Evolutionary conservation across 805 yeast species (phyloP).

Genomic region (Torulaspora indica): DNA sequence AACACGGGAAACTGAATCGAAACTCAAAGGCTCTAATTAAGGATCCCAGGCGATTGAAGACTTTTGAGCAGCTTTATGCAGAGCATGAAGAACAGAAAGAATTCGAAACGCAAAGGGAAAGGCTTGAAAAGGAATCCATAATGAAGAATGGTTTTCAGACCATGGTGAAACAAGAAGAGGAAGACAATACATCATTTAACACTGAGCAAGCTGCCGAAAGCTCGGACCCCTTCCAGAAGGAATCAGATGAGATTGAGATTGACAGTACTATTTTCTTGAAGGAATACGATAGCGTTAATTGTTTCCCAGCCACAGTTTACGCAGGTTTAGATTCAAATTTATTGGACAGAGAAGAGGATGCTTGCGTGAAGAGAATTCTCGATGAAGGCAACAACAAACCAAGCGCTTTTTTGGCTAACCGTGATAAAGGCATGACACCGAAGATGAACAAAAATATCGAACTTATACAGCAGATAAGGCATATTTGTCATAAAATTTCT

Average conservation of each 20-base stretch:
- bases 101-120: conserved; percentile 26
- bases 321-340: conserved; percentile 48
- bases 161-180: conserved; percentile 35
- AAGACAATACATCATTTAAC: conserved; percentile 13
- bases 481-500: conserved; percentile 81
- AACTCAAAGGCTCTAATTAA: conserved; percentile 69
- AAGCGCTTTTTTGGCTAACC: conserved; percentile 37
- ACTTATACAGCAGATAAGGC: conserved; percentile 83
- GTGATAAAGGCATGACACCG: conserved; percentile 54
- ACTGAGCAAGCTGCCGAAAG: conserved; percentile 10
- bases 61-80: conserved; percentile 38
- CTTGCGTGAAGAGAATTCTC: conserved; percentile 39
- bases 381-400: conserved; percentile 38
- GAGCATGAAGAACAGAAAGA: conserved; percentile 33
- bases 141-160: conserved; percentile 39
- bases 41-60: conserved; percentile 62
- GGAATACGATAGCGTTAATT: conserved; percentile 82
- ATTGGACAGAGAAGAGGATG: conserved; percentile 44
- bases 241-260: conserved; percentile 44
- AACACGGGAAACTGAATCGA: conserved; percentile 51
- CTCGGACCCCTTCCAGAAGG: conserved; percentile 35
- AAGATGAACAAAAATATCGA: conserved; percentile 61
- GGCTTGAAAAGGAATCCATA: conserved; percentile 35
- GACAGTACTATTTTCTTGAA: conserved; percentile 59
- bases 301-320: conserved; percentile 62